These are phyloP conservation scores for Aspergillus transmontanensis DNA, from an alignment of 2,329 filamentous ascomycete genomes.

Conservation along the genomic window DNA sequence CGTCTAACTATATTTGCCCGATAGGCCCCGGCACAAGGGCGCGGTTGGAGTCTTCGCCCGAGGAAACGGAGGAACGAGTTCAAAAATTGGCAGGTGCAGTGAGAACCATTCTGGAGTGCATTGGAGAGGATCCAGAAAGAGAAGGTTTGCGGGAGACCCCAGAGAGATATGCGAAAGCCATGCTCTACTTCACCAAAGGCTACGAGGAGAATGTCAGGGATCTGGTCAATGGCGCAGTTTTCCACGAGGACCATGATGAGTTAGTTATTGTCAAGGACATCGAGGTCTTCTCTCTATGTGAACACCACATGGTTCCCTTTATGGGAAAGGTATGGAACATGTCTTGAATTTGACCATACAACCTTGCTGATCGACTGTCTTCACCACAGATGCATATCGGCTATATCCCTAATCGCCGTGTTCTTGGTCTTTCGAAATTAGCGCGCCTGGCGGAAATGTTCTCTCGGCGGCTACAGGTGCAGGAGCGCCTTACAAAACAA, in stretches of 20 bases:
- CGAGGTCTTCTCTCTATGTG: slow-evolving; percentile 90
- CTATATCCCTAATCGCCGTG: slow-evolving; percentile 88
- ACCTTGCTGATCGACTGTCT: slow-evolving; percentile 11
- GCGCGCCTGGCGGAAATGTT: slow-evolving; percentile 98
- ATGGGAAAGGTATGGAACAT: slow-evolving; percentile 73
- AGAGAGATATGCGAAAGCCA: slow-evolving; percentile 87
- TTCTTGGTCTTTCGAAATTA: slow-evolving; percentile 93
- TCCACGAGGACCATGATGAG: slow-evolving; percentile 95
- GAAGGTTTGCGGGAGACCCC: slow-evolving; percentile 70
- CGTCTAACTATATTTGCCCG: slow-evolving; percentile 14
- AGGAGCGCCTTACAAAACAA: slow-evolving; percentile 94
- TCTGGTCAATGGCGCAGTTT: slow-evolving; percentile 90
- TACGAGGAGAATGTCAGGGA: slow-evolving; percentile 93
- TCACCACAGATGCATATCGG: slow-evolving; percentile 87
- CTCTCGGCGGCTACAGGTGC: slow-evolving; percentile 86
- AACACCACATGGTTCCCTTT: slow-evolving; percentile 97
- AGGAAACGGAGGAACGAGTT: slow-evolving; percentile 59
- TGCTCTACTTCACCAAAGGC: slow-evolving; percentile 94
- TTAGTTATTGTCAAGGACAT: slow-evolving; percentile 98
- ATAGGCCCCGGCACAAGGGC: slow-evolving; percentile 51
- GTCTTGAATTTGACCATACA: background rate
- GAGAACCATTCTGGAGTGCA: slow-evolving; percentile 65
- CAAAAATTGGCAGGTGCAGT: slow-evolving; percentile 66
- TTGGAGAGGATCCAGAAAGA: slow-evolving; percentile 66
- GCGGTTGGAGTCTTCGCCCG: slow-evolving; percentile 59